Percentiles rank a stretch among this genome's conserved stretches.
phyloP scores from a whole-genome alignment of 108 stramenopile species.

The Schizochytrium sp. region DNA sequence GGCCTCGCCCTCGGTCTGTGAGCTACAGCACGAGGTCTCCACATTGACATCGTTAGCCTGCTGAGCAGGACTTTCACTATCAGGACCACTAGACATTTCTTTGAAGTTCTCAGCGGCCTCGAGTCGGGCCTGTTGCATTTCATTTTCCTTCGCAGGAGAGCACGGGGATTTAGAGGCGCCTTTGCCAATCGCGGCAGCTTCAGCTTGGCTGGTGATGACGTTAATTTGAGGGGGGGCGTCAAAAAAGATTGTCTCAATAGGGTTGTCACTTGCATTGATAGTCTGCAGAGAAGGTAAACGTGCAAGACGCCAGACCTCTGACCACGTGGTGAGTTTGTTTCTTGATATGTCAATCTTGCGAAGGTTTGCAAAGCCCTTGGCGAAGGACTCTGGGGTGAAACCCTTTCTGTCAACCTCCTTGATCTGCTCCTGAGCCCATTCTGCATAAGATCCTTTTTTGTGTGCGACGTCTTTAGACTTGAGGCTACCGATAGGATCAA shows the following conservation, averaged over 20 bases:
- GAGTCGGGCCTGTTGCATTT: constrained; percentile 1
- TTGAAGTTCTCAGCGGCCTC: neutral
- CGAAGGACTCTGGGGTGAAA: constrained; percentile 59
- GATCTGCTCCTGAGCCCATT: constrained; percentile 59
- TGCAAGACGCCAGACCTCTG: constrained; percentile 50
- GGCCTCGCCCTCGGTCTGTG: neutral
- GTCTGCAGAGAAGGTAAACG: constrained; percentile 34
- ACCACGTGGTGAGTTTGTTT: constrained; percentile 57
- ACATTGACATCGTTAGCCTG: neutral
- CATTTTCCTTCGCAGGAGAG: constrained; percentile 6
- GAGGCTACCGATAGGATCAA: constrained; percentile 20
- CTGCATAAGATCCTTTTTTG: constrained; percentile 45
- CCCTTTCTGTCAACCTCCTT: neutral
- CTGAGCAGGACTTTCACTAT: neutral
- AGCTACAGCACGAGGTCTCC: neutral
- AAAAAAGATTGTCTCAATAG: constrained; percentile 48
- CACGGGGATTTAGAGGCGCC: too few species aligned
- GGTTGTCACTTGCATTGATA: constrained; percentile 54
- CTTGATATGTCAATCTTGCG: constrained; percentile 7
- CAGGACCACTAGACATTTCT: neutral
- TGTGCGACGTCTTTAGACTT: constrained; percentile 24
- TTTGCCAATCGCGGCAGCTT: too few species aligned
- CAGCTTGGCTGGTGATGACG: neutral
- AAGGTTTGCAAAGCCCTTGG: constrained; percentile 52
- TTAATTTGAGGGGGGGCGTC: neutral